phyloP scores from a whole-genome alignment of 305 asterid species.

The Fraxinus dipetala region DNA sequence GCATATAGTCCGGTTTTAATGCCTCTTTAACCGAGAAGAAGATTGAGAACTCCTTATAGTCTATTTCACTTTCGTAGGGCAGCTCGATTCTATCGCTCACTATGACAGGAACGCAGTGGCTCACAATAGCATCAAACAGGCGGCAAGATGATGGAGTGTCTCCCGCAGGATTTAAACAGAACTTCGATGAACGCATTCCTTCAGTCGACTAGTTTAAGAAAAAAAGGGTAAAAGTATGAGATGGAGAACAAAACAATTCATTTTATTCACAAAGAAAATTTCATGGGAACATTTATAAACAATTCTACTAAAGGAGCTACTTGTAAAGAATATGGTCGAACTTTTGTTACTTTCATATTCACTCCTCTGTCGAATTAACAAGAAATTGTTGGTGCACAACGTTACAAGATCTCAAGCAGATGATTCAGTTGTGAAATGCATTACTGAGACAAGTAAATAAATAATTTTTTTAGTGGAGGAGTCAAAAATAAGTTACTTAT shows the following conservation, averaged over 20 bases:
- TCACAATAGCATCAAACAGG: conserved; percentile 82
- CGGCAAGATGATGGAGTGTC: conserved; percentile 98
- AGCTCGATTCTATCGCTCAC: conserved; percentile 87
- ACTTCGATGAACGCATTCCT: conserved; percentile 86
- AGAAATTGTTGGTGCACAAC: background rate
- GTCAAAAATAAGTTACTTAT: background rate
- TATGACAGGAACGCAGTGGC: conserved; percentile 88
- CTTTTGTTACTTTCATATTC: background rate
- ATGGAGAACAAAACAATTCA: background rate
- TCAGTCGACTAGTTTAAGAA: conserved; percentile 53
- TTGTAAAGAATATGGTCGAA: background rate
- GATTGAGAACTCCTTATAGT: conserved; percentile 75
- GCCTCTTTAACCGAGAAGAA: conserved; percentile 75
- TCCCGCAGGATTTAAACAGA: conserved; percentile 84
- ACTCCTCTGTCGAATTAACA: background rate
- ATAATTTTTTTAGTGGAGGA: too few relatives aligned
- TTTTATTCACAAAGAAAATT: background rate
- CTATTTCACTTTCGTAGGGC: conserved; percentile 80
- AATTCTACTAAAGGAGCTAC: background rate
- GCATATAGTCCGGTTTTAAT: conserved; percentile 53
- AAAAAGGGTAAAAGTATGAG: conserved; percentile 26
- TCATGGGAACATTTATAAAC: background rate
- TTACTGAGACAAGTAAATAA: background rate
- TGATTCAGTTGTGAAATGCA: background rate
- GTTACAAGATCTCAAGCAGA: background rate